These are phyloP conservation scores for Rhodosporidiobolus sp. DNA, from an alignment of 768 basidiomycete genomes.

Conservation along the genomic window DNA sequence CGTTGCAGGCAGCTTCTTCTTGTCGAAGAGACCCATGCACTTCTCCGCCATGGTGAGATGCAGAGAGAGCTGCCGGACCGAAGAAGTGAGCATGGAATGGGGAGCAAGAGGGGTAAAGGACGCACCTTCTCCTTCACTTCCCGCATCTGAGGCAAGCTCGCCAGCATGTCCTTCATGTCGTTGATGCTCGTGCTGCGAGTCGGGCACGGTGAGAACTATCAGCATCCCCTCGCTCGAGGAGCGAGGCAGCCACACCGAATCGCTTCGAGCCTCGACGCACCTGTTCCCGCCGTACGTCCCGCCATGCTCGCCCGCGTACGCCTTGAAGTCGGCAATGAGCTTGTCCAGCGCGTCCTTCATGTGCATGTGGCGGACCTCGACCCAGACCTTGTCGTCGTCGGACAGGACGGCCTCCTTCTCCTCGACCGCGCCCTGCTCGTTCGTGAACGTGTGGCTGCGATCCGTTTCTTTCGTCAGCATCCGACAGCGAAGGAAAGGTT, in stretches of 20 bases:
- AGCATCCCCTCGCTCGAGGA: constrained; percentile 14
- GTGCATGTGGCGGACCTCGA: constrained; percentile 89
- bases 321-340: constrained; percentile 91
- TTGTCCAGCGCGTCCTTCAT: constrained; percentile 99
- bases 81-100: neutral
- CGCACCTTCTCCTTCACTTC: constrained; percentile 87
- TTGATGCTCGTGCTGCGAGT: constrained; percentile 73
- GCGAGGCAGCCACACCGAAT: neutral
- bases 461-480: neutral
- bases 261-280: constrained; percentile 4
- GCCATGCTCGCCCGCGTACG: constrained; percentile 88
- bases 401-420: constrained; percentile 82
- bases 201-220: constrained; percentile 50
- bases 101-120: neutral
- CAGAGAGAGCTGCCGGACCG: constrained; percentile 70
- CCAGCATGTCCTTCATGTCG: constrained; percentile 99
- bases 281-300: constrained; percentile 78
- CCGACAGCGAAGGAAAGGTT: neutral
- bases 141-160: constrained; percentile 87
- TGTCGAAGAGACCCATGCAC: constrained; percentile 90
- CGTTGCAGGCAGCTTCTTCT: constrained; percentile 73
- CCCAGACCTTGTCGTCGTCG: constrained; percentile 87
- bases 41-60: constrained; percentile 98
- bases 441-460: constrained; percentile 84
- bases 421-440: constrained; percentile 75